phyloP scores from a whole-genome alignment of 192 early-diverging fungal genomes.

The Linnemannia hyalina region DNA sequence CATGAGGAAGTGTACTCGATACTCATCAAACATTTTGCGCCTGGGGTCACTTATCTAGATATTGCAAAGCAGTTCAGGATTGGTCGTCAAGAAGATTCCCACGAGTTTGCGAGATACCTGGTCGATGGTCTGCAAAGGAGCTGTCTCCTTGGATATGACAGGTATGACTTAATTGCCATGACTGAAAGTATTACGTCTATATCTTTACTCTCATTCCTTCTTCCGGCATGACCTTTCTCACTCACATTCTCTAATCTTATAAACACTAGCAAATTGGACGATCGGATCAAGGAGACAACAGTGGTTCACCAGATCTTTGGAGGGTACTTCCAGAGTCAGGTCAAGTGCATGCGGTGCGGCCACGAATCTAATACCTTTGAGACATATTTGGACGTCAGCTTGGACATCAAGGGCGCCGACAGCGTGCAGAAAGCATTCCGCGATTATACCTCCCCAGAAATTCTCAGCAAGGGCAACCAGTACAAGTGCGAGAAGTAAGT shows the following conservation, averaged over 20 bases:
- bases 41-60: constrained; percentile 30
- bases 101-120: constrained; percentile 81
- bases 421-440: constrained; percentile 76
- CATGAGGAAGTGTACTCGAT: neutral
- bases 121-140: constrained; percentile 49
- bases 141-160: constrained; percentile 41
- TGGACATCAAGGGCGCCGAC: constrained; percentile 79
- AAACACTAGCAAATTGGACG: constrained; percentile 66
- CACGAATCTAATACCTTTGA: constrained; percentile 83
- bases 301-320: constrained; percentile 87
- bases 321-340: constrained; percentile 83
- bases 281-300: constrained; percentile 82
- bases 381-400: constrained; percentile 79
- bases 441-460: constrained; percentile 80
- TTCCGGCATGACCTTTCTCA: constrained; percentile 26
- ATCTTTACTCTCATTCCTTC: constrained; percentile 68
- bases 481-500: constrained; percentile 84
- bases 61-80: constrained; percentile 83
- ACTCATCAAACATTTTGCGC: neutral
- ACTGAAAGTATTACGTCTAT: neutral
- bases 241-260: neutral
- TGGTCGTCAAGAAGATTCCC: constrained; percentile 91
- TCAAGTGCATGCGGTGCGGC: constrained; percentile 81
- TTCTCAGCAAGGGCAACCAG: constrained; percentile 73
- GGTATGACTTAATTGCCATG: neutral